A percentile compares a stretch with the other conserved stretches of the same genome.
These are phyloP conservation scores for Fusarium dlaminii DNA, from an alignment of 2,329 filamentous ascomycete species.

Conservation along the genomic window DNA sequence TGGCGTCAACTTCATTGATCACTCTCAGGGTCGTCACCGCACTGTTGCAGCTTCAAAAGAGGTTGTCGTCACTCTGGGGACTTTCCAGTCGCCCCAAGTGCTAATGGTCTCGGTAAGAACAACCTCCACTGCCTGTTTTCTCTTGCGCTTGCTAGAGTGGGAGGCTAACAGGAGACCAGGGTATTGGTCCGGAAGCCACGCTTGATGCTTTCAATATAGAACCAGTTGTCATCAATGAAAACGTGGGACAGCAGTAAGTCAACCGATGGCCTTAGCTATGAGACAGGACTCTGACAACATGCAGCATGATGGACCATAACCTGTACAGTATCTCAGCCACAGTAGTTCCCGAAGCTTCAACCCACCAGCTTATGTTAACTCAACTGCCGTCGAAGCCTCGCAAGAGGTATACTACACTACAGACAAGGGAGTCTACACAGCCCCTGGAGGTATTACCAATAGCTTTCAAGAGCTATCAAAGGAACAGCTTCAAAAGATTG, in stretches of 20 bases:
- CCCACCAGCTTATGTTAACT: neutral
- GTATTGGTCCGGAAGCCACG: neutral
- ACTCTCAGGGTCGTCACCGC: neutral
- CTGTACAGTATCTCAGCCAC: conserved; percentile 13
- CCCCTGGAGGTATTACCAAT: neutral
- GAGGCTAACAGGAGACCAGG: neutral
- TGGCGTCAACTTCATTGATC: neutral
- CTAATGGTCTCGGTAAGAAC: conserved; percentile 4
- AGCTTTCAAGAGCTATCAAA: conserved; percentile 3
- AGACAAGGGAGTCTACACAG: neutral
- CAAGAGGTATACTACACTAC: conserved; percentile 1
- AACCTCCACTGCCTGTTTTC: fast-evolving
- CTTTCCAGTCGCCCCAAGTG: conserved; percentile 10
- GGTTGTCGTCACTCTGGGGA: neutral
- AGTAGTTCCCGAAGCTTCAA: neutral
- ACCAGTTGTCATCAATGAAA: conserved; percentile 9
- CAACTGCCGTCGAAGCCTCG: neutral
- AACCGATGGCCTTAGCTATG: fast-evolving
- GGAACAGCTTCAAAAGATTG: neutral
- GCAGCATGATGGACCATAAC: conserved; percentile 5
- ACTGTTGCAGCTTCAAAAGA: neutral
- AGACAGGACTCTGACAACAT: fast-evolving
- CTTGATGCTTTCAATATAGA: conserved; percentile 9
- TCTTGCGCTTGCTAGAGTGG: fast-evolving
- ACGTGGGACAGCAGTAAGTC: conserved; percentile 10